Evolutionary conservation across 371 early-diverging fungal genomes (phyloP).

Genomic region (Batkoa obscura): DNA sequence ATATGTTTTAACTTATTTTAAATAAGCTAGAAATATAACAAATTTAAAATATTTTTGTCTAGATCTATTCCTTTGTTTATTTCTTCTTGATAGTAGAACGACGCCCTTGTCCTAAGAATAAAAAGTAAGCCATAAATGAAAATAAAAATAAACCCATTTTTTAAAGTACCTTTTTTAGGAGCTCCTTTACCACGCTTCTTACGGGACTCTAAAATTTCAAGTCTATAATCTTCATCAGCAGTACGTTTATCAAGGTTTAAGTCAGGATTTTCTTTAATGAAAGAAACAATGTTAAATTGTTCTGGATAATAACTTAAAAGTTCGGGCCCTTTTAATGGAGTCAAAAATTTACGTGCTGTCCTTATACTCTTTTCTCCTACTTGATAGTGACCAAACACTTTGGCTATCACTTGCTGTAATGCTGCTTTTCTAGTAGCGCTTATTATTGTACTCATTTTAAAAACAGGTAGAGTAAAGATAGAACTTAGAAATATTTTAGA

Average conservation of each 20-base stretch:
- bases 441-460: not conserved
- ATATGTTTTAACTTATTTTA: too few species aligned
- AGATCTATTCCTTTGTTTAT: not conserved
- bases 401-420: not conserved
- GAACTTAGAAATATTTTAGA: not conserved
- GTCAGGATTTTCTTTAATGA: not conserved
- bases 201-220: not conserved
- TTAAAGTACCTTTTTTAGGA: constrained; percentile 5
- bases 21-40: too few species aligned
- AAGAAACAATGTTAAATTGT: not conserved
- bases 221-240: constrained; percentile 4
- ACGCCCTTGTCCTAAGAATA: not conserved
- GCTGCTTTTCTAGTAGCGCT: not conserved
- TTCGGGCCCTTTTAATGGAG: constrained; percentile 3
- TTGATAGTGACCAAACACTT: not conserved
- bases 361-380: not conserved
- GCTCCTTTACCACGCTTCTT: constrained; percentile 6
- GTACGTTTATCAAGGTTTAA: not conserved
- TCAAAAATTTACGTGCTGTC: not conserved
- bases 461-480: not conserved
- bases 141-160: not conserved
- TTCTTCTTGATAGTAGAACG: constrained; percentile 2
- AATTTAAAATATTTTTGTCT: too few species aligned
- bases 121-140: not conserved
- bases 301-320: constrained; percentile 2